Percentiles rank a stretch among this genome's conserved stretches.
These are phyloP conservation scores for Ganoderma sinense DNA, from an alignment of 1,284 basidiomycete species.

Conservation along the genomic window DNA sequence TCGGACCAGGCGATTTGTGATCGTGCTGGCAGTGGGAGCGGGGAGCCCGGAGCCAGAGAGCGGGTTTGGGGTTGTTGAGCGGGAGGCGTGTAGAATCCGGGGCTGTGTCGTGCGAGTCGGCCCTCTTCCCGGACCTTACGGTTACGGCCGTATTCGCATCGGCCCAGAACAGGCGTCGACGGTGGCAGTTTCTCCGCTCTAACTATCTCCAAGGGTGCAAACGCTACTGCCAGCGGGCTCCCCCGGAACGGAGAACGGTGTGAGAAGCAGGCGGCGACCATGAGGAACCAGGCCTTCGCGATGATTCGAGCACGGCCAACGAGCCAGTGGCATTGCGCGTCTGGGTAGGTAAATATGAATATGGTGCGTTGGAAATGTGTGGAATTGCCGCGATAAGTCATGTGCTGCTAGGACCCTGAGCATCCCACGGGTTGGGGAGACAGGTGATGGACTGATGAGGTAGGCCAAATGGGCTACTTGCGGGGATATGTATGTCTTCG, in stretches of 20 bases:
- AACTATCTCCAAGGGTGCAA: slow-evolving; percentile 8
- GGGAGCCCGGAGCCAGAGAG: background rate
- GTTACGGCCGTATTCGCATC: slow-evolving; percentile 17
- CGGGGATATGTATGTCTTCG: slow-evolving; percentile 1
- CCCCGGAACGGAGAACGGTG: slow-evolving; percentile 17
- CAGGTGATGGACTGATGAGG: slow-evolving; percentile 24
- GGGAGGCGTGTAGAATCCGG: slow-evolving; percentile 11
- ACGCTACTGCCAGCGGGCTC: slow-evolving; percentile 4
- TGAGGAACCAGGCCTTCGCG: slow-evolving; percentile 25
- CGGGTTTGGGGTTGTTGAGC: slow-evolving; percentile 18
- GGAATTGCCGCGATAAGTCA: slow-evolving; percentile 21
- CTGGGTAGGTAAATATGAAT: slow-evolving; percentile 19
- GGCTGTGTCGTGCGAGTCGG: slow-evolving; percentile 23
- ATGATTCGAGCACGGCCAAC: slow-evolving; percentile 25
- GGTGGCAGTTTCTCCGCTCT: slow-evolving; percentile 17
- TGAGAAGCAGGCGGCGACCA: slow-evolving; percentile 26
- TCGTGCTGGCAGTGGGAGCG: background rate
- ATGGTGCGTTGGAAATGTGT: slow-evolving; percentile 18
- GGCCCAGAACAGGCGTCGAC: slow-evolving; percentile 14
- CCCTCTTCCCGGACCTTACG: slow-evolving; percentile 14
- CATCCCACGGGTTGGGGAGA: slow-evolving; percentile 20
- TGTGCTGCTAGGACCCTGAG: slow-evolving; percentile 27
- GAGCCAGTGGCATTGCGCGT: slow-evolving; percentile 16
- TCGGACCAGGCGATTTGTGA: slow-evolving; percentile 14
- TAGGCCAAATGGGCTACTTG: slow-evolving; percentile 5